Percentiles rank a stretch among this genome's conserved stretches.
Evolutionary conservation across 768 basidiomycete species (phyloP).

Genomic region (Lentinula boryana): DNA sequence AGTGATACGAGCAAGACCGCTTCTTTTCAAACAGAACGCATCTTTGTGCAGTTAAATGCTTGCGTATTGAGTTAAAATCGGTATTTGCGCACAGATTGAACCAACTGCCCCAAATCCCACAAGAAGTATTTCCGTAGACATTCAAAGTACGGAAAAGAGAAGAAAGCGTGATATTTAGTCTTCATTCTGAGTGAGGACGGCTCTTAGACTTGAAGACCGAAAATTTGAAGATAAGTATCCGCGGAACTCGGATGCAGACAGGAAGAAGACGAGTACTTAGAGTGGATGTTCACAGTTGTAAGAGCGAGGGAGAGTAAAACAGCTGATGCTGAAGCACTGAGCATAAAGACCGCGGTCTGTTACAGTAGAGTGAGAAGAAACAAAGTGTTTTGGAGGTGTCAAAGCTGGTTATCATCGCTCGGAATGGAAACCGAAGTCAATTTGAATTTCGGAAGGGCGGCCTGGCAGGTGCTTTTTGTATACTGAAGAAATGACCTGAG

Average conservation of each 20-base stretch:
- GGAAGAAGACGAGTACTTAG: too few species aligned
- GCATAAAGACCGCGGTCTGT: too few species aligned
- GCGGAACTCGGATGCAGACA: not conserved
- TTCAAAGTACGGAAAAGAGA: not conserved
- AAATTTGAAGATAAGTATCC: not conserved
- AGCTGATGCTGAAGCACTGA: too few species aligned
- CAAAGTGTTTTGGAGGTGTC: not conserved
- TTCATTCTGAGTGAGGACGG: too few species aligned
- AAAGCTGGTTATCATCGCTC: not conserved
- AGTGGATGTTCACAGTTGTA: too few species aligned
- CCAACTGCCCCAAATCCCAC: constrained; percentile 68
- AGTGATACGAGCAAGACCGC: constrained; percentile 58
- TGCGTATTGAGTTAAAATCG: not conserved
- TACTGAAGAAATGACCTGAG: not conserved
- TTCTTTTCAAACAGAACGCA: constrained; percentile 47
- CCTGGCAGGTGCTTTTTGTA: too few species aligned
- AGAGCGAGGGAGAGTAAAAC: too few species aligned
- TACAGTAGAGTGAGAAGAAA: not conserved
- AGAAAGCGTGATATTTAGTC: too few species aligned
- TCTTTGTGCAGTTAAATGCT: constrained; percentile 27
- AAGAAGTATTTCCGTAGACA: constrained; percentile 40
- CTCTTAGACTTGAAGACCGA: too few species aligned
- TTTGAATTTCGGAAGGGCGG: not conserved
- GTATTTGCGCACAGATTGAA: constrained; percentile 44
- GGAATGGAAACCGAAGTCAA: not conserved